phyloP scores from a whole-genome alignment of 768 basidiomycete species.

The Trametes cinnabarina region DNA sequence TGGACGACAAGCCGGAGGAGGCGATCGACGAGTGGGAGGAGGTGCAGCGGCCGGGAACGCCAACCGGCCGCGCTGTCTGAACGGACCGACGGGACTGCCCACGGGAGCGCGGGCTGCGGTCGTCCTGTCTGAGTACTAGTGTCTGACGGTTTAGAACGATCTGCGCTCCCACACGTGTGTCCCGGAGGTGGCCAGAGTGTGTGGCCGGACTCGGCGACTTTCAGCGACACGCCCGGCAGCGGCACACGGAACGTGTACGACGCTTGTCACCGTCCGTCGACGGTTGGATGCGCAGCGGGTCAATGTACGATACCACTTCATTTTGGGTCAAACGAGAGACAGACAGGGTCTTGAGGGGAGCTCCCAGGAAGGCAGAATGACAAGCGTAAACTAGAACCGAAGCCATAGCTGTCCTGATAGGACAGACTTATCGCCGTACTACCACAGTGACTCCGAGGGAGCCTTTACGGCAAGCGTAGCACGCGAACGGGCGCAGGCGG shows the following conservation, averaged over 20 bases:
- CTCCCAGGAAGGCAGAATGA: neutral
- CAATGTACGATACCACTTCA: neutral
- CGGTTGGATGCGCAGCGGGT: neutral
- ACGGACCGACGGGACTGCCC: no score
- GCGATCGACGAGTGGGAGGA: slow-evolving; percentile 47
- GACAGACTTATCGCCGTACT: no score
- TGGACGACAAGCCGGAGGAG: slow-evolving; percentile 21
- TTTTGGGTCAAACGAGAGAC: neutral
- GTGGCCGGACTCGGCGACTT: no score
- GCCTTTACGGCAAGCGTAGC: neutral
- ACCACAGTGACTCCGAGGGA: no score
- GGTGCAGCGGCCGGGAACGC: slow-evolving; percentile 29
- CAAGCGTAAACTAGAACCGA: no score
- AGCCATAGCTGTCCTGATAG: no score
- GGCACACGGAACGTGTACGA: neutral
- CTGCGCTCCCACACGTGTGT: neutral
- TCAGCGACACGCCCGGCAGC: neutral
- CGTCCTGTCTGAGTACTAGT: neutral
- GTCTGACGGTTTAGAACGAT: neutral
- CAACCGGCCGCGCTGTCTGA: slow-evolving; percentile 10
- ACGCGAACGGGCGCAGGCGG: neutral
- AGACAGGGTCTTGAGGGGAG: neutral
- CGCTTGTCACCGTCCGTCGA: neutral
- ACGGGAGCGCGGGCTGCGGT: neutral
- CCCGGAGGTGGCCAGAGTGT: neutral